Base-by-base conservation (phyloP, 257 asterid species). In the Hygrophila difformis region DNA sequence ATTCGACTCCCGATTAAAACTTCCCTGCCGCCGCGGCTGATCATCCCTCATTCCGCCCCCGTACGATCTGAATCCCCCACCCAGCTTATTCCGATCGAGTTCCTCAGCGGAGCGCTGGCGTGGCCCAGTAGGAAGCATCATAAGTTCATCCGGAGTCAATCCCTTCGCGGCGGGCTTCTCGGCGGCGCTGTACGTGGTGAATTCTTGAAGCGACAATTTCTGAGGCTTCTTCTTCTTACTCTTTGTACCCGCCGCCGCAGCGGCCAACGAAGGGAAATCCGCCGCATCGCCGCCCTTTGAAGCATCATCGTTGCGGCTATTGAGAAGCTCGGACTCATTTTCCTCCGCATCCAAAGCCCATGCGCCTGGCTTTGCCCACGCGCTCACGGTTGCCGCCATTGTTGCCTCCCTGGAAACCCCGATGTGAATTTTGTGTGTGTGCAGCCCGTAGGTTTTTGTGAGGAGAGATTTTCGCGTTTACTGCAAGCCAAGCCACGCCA, bases 301-400 rank as follows among this genome's bases (percentile, higher is more conserved):
- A 69, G 34, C 8, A 6, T 65, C 75, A 11, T 66, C 53, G 21
- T 47, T 57, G 41, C 39, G 52, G 15, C 56, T 67, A 42, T 57
- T 65, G 53, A 55, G 66, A 39, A 75, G 83, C 45, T 73, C 81
- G 22, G 69, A 59, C 57, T 88, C 97, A 61, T 81, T 63, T 37
- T 84, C 83, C 60, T 88, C 96, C 21, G 94, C 69, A 57, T 85
- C 97, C 4, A 79, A 52, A 8, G 96, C 96, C 97, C 97, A 88
- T 1, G 93, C 94, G 65, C 93, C 93, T 60, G 97, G 96, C 55
- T 89, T 89, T 0, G 61, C 42, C 96, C 96, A 89, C 68, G 87
- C 81, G 75, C 85, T 71, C 47, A 66, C 78, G 23, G 87, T 82
- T 56, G 91, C 89, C 85, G 94, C 96, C 97, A 85, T 85, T 56